phyloP scores from a whole-genome alignment of 345 rosid species.

The Camelina neglecta region DNA sequence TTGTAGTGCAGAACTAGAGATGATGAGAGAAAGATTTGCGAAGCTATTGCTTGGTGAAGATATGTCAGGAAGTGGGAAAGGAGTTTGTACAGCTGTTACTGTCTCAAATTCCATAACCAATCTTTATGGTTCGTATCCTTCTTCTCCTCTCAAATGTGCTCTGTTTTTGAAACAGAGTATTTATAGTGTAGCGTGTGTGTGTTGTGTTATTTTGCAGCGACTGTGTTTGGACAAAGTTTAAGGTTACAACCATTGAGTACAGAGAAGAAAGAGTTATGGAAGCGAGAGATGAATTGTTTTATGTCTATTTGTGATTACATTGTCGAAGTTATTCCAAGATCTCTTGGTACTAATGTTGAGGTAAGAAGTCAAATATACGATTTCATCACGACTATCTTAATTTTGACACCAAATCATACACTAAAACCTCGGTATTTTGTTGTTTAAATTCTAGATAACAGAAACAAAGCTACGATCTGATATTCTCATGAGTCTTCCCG shows the following conservation, averaged over 20 bases:
- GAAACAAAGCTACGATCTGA: constrained; percentile 72
- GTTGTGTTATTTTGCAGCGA: constrained; percentile 54
- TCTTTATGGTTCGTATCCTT: constrained; percentile 66
- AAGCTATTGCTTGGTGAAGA: constrained; percentile 92
- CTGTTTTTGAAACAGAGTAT: constrained; percentile 20
- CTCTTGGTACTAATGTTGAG: constrained; percentile 70
- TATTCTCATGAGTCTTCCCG: constrained; percentile 85
- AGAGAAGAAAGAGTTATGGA: constrained; percentile 88
- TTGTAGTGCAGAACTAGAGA: constrained; percentile 56
- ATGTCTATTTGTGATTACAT: constrained; percentile 84
- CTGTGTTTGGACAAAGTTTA: constrained; percentile 85
- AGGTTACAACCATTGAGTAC: constrained; percentile 81
- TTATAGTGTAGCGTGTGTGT: neutral
- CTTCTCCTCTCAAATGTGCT: neutral
- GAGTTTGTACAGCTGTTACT: constrained; percentile 87
- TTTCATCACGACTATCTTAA: constrained; percentile 1
- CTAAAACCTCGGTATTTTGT: neutral
- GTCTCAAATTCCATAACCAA: constrained; percentile 88
- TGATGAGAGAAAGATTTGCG: constrained; percentile 86
- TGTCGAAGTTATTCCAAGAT: constrained; percentile 67
- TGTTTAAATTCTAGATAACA: constrained; percentile 57
- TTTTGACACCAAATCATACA: neutral
- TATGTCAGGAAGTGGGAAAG: constrained; percentile 94
- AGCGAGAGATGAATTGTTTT: constrained; percentile 88
- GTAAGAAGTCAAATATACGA: constrained; percentile 34